phyloP scores from a whole-genome alignment of 2,329 filamentous ascomycete species.

The Penicillium vulpinum region DNA sequence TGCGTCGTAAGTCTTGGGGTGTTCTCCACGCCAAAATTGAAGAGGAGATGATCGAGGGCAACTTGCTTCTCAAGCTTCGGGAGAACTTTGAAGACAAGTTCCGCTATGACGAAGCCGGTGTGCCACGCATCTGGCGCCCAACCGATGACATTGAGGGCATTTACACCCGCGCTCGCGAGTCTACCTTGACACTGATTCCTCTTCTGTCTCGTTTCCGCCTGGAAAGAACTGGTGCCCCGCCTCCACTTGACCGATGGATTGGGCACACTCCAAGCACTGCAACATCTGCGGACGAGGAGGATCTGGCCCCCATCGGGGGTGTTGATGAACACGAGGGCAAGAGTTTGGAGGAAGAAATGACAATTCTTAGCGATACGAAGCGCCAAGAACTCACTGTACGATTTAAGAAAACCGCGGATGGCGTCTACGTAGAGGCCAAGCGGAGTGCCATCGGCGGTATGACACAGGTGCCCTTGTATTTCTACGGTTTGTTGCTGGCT shows the following conservation, averaged over 20 bases:
- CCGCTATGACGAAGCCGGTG: conserved; percentile 91
- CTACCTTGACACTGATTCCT: conserved; percentile 86
- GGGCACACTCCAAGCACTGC: conserved; percentile 73
- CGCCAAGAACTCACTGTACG: conserved; percentile 86
- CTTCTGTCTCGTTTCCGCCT: conserved; percentile 83
- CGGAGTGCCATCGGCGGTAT: conserved; percentile 93
- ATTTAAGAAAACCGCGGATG: conserved; percentile 98
- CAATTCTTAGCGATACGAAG: conserved; percentile 85
- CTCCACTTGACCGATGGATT: conserved; percentile 82
- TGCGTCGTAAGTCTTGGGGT: conserved; percentile 92
- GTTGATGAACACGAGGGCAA: conserved; percentile 94
- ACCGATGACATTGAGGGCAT: conserved; percentile 95
- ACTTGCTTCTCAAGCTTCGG: conserved; percentile 87
- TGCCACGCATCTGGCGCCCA: conserved; percentile 94
- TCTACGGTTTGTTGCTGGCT: conserved; percentile 83
- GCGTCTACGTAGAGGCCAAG: conserved; percentile 97
- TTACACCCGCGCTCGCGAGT: conserved; percentile 89
- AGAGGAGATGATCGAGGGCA: conserved; percentile 97
- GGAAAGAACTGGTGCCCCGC: conserved; percentile 69
- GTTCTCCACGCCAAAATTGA: conserved; percentile 88
- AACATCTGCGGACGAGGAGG: conserved; percentile 83
- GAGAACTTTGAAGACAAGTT: conserved; percentile 99
- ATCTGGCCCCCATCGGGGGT: conserved; percentile 83
- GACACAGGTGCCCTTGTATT: conserved; percentile 90
- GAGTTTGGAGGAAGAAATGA: conserved; percentile 94